Base-by-base conservation (phyloP, 1,139 yeast genomes). In the Kurtzmaniella quercitrusa region DNA sequence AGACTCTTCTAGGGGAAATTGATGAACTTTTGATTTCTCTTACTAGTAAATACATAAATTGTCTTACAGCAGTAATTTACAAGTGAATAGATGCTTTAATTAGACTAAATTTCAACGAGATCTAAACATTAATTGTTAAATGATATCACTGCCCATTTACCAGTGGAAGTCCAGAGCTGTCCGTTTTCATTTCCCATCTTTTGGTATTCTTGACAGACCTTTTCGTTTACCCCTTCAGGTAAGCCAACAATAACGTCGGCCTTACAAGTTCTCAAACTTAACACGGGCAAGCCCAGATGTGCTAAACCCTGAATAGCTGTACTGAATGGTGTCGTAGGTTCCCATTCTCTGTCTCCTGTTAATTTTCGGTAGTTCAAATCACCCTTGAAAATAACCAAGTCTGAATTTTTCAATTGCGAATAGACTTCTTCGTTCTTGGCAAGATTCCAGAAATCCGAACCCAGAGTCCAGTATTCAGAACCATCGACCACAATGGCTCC, bases 171-270 rank as follows among this genome's bases (percentile, higher is more conserved):
- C 98, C 98, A 93, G 53, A 80, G 78, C 44, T 80, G 79, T 11
- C 91, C 89, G 39, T 71, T 63, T 48, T 80, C 80, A 53, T 83
- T 77, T 3, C 86, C 85, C 56, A 68, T 68, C 19, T 57, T 52
- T 50, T 61, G 59, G 84, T 94, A 88, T 41, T 67, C 66, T 45
- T 73, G 63, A 38, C 77, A 73, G 50, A 93, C 72, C 56, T 80
- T 71, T 52, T 84, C 91, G 50, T 86, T 85, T 23, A 78, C 66
- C 2, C 96, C 97, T 36, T 74, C 67, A 5, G 76, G 73, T 48
- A 93, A 76, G 2, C 95, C 98, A 41, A 86, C 96, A 43, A 86
- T 84, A n/a, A 91, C 98, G 60, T 94, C 98, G 1, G 98, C 97
- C 64, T 93, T 93, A 63, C 96, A 84, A 2, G 98, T 93, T 68